Conservation (phyloP, 192 early-diverging fungal genomes). For the Coemansia sp. region DNA sequence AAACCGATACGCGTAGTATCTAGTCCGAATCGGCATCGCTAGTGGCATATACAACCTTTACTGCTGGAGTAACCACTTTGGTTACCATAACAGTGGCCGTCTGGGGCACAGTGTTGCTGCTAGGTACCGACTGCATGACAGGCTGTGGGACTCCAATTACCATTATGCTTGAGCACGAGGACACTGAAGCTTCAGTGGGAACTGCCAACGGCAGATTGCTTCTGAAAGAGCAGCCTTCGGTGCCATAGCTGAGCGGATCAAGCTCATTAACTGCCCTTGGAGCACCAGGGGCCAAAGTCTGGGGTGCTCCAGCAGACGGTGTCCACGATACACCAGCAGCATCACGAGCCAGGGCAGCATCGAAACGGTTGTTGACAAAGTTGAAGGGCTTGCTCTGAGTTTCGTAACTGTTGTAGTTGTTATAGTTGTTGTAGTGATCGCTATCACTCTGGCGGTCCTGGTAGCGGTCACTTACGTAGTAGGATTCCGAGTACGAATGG, state of each 20-base stretch:
- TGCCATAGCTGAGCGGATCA: conserved; percentile 48
- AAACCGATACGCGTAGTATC: no score
- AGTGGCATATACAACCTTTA: conserved; percentile 31
- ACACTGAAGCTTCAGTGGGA: conserved; percentile 1
- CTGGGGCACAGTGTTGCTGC: conserved; percentile 14
- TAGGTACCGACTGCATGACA: conserved; percentile 2
- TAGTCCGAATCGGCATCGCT: conserved; percentile 1
- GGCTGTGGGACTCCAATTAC: conserved; percentile 32
- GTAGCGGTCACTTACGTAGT: conserved; percentile 5
- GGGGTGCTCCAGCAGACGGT: not conserved
- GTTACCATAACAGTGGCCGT: conserved; percentile 39
- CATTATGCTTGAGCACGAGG: conserved; percentile 31
- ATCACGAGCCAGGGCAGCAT: conserved; percentile 32
- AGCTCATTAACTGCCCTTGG: conserved; percentile 44
- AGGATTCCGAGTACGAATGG: conserved; percentile 11
- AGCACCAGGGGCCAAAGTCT: not conserved
- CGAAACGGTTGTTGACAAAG: conserved; percentile 38
- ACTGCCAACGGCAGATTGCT: conserved; percentile 21
- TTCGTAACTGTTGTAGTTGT: conserved; percentile 2
- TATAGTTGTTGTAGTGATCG: not conserved
- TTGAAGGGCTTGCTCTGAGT: conserved; percentile 27
- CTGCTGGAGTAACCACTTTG: conserved; percentile 34
- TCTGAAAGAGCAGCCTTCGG: conserved; percentile 25
- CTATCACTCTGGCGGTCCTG: conserved; percentile 1
- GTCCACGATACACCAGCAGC: conserved; percentile 11